Percentiles rank a stretch among this genome's conserved stretches.
These are phyloP conservation scores for Kodamaea neixiangensis DNA, from an alignment of 805 yeast species.

Conservation along the genomic window DNA sequence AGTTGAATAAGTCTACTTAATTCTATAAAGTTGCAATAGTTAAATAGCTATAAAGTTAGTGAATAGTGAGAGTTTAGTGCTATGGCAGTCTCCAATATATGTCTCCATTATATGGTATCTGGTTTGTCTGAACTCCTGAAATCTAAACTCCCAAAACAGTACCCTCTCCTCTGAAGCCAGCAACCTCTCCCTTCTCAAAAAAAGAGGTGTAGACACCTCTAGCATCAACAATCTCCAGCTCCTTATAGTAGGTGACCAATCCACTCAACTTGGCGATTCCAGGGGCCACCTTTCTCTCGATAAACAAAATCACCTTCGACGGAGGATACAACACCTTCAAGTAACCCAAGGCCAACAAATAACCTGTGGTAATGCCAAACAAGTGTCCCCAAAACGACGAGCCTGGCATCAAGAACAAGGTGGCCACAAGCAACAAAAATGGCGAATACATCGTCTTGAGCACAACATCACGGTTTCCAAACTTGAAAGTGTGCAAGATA, in stretches of 20 bases:
- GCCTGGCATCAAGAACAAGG: constrained; percentile 58
- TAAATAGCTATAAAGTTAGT: no score
- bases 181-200: constrained; percentile 13
- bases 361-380: constrained; percentile 68
- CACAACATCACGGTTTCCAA: constrained; percentile 37
- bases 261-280: constrained; percentile 56
- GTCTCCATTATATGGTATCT: no score
- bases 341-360: constrained; percentile 56
- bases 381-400: constrained; percentile 76
- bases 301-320: constrained; percentile 58
- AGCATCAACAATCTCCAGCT: constrained; percentile 54
- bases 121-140: background rate
- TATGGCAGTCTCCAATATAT: no score
- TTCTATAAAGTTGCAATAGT: no score
- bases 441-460: constrained; percentile 67
- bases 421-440: constrained; percentile 46
- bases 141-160: constrained; percentile 21
- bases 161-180: constrained; percentile 20
- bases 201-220: constrained; percentile 38
- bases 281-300: constrained; percentile 55
- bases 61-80: no score
- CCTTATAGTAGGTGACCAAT: constrained; percentile 57
- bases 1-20: no score
- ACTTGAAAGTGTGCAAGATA: constrained; percentile 30
- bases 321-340: constrained; percentile 66